phyloP scores from a whole-genome alignment of 805 yeast species.

The Kluyveromyces dobzhanskii region DNA sequence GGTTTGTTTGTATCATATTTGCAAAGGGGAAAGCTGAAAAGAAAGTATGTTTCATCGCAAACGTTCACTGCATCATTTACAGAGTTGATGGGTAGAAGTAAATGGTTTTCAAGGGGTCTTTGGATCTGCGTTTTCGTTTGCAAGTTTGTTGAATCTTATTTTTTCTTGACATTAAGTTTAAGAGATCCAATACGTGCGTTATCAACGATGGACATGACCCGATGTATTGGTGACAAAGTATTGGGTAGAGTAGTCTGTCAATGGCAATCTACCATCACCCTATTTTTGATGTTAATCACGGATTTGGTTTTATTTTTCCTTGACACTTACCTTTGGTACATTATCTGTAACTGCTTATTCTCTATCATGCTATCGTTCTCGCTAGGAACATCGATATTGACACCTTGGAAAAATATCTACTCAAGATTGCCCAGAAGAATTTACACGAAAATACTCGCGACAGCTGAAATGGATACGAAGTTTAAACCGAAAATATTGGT shows the following conservation, averaged over 20 bases:
- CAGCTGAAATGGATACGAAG: conserved; percentile 39
- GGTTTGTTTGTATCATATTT: conserved; percentile 39
- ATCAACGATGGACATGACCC: conserved; percentile 42
- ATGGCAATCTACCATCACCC: conserved; percentile 47
- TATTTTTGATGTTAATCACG: conserved; percentile 46
- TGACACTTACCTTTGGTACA: conserved; percentile 82
- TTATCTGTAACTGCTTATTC: conserved; percentile 66
- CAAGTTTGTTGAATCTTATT: conserved; percentile 70
- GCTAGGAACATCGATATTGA: conserved; percentile 75
- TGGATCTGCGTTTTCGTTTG: conserved; percentile 63
- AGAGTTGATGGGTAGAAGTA: conserved; percentile 42
- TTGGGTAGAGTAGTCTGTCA: conserved; percentile 47
- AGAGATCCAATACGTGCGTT: conserved; percentile 69
- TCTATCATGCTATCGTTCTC: conserved; percentile 65
- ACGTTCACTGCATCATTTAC: conserved; percentile 56
- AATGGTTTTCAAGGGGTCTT: conserved; percentile 55
- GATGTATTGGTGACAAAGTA: conserved; percentile 55
- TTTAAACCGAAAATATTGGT: conserved; percentile 47
- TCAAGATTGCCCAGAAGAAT: conserved; percentile 71
- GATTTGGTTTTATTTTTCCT: conserved; percentile 65
- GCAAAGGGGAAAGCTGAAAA: conserved; percentile 23
- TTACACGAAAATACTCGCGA: conserved; percentile 55
- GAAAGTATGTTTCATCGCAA: conserved; percentile 44
- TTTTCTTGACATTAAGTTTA: conserved; percentile 63
- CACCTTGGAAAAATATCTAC: conserved; percentile 82